Percentiles rank a stretch among this genome's conserved stretches.
phyloP scores from a whole-genome alignment of 2,329 filamentous ascomycete genomes.

The Colletotrichum sp. region DNA sequence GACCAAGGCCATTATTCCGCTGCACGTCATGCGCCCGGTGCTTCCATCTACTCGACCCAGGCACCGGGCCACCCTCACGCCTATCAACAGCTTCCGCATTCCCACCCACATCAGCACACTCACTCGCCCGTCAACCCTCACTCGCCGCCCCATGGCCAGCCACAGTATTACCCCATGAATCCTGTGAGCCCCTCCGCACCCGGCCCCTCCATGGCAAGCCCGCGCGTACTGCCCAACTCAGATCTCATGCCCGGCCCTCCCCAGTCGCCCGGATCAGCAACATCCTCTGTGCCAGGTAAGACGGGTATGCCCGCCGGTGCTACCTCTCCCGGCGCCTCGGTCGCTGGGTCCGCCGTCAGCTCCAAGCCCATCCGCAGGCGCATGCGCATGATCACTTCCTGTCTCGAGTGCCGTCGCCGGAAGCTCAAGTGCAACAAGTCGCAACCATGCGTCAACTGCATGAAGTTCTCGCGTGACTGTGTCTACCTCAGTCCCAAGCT shows the following conservation, averaged over 20 bases:
- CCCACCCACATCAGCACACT: constrained; percentile 2
- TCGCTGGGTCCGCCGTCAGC: not conserved
- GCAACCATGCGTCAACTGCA: constrained; percentile 73
- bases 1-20: constrained; percentile 15
- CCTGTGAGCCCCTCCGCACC: constrained; percentile 6
- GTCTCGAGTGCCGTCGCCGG: constrained; percentile 72
- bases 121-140: constrained; percentile 2
- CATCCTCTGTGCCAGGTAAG: constrained; percentile 4
- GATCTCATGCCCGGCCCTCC: constrained; percentile 6
- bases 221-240: constrained; percentile 14
- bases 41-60: constrained; percentile 10
- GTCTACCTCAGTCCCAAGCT: constrained; percentile 70
- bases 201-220: constrained; percentile 8
- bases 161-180: constrained; percentile 17
- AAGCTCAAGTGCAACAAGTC: constrained; percentile 81
- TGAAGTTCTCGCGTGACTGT: constrained; percentile 57
- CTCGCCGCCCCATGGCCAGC: constrained; percentile 14
- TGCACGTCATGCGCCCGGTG: constrained; percentile 18
- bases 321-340: constrained; percentile 3
- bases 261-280: constrained; percentile 12
- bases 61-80: constrained; percentile 3
- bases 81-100: not conserved
- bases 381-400: constrained; percentile 71
- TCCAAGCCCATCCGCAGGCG: constrained; percentile 57
- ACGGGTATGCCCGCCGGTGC: not conserved